Evolutionary conservation across 208 protist species (phyloP), one percentile per base, ranked within the genome.

Genomic region (Lotmaria passim): DNA sequence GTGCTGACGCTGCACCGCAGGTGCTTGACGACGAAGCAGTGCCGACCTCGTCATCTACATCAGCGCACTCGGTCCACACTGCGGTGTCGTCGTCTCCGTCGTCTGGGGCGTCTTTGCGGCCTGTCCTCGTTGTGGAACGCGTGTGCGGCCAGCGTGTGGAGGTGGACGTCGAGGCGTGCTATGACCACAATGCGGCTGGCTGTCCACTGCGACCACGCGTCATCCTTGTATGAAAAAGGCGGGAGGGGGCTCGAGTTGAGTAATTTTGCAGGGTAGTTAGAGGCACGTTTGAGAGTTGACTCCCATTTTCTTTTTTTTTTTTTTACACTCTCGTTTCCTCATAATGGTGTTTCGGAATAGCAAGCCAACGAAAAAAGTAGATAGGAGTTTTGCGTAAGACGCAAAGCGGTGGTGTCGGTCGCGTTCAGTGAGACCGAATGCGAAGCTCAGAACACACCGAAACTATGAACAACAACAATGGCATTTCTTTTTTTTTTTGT

Each of bases 81-180:
- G 23, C 48, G 17, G 19, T 38, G 31, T 31, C 39, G 50, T 17
- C 46, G 6, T 56, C 58, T 11, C 24, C 30, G 5, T 28, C 31
- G 6, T 26, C 28, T 43, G 59, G 5, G 15, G 36, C 21, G 5
- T n/a, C 38, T 19, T 15, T 6, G 26, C 33, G 30, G 44, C 41
- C 74, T 8, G 55, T 53, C 0, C 60, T 87, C 12, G 36, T 87
- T 12, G 36, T 87, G 6, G 72, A 84, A 66, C 73, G 82, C 1
- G 62, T 75, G 11, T 87, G 82, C 51, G 82, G 82, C 7, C 66
- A 62, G 39, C 47, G 48, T 10, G 63, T 87, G 8, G 64, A 69
- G 48, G 73, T 79, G 33, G 66, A 78, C 43, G 28, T 84, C 28
- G 78, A 84, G 52, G 65, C 47, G 57, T 87, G 82, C 66, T 87